These are phyloP conservation scores for Penicillium verrucosum DNA, from an alignment of 2,329 filamentous ascomycete species.

Conservation along the genomic window DNA sequence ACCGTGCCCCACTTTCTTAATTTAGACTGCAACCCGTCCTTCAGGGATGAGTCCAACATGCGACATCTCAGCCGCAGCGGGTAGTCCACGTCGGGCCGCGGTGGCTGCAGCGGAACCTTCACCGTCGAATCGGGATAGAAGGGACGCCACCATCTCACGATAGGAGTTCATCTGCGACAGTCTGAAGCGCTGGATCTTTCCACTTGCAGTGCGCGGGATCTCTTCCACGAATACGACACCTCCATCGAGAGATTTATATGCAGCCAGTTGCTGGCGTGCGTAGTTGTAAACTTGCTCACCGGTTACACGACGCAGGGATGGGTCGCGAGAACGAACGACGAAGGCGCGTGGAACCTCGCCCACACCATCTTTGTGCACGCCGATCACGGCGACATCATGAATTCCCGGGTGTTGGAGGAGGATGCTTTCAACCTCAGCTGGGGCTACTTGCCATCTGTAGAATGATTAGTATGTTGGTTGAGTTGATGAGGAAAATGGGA, in stretches of 20 bases:
- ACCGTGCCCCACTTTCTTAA: not conserved
- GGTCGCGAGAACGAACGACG: constrained; percentile 38
- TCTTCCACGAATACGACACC: constrained; percentile 49
- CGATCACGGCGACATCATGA: constrained; percentile 47
- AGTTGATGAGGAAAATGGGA: not conserved
- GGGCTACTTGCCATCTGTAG: constrained; percentile 47
- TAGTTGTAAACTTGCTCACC: constrained; percentile 46
- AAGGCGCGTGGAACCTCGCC: constrained; percentile 47
- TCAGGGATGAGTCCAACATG: constrained; percentile 12
- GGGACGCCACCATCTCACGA: constrained; percentile 35
- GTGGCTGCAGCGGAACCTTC: not conserved
- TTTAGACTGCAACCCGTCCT: constrained; percentile 20
- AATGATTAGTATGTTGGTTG: not conserved
- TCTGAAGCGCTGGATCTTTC: constrained; percentile 49
- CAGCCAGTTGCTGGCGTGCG: constrained; percentile 41
- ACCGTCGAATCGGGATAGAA: constrained; percentile 26
- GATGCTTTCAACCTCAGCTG: constrained; percentile 48
- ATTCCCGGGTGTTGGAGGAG: constrained; percentile 46
- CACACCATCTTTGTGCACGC: constrained; percentile 37
- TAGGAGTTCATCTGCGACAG: constrained; percentile 41
- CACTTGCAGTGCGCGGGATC: constrained; percentile 50
- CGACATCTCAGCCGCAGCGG: constrained; percentile 1
- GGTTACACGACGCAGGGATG: constrained; percentile 24
- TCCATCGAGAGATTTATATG: constrained; percentile 49
- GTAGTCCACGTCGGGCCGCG: not conserved